Evolutionary conservation across 257 asterid genomes (phyloP), one percentile per base, ranked within the genome.

Genomic region (Ilex asprella): DNA sequence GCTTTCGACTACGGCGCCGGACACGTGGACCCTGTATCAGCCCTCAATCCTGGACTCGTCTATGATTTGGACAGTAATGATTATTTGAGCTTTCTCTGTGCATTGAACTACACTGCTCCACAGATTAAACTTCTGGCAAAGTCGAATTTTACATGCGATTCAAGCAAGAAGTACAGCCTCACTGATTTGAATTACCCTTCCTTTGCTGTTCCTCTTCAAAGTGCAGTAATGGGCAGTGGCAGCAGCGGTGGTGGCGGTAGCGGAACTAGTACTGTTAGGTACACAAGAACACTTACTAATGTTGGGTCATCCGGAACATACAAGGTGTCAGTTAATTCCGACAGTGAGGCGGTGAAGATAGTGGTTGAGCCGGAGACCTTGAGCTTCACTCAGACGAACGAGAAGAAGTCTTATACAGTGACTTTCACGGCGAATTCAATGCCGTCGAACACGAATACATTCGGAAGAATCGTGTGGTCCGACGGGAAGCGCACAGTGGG

Each of bases 161-260:
- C 78, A 15, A 68, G 69, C 14, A 85, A 80, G 58, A 70, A 46
- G 7, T 82, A 79, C 83, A 85, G 87, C 50, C 76, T 86, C 46
- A 78, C 78, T 32, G 79, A 92, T 82, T 80, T 92, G 50, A 92
- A 92, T 47, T 92, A 92, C 89, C 99, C 96, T 53, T 92, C 97
- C 0, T 89, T 92, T 65, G 85, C 96, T 0, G 80, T 93, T 2
- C 16, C 81, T 6, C 74, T 81, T 5, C 69, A 64, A 14, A 46
- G 15, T 10, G 64, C 83, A 2, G 66, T 66, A 53, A 61, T 62
- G 32, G 64, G 75, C 31, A 68, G 77, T 0, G 59, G 66, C n/a
- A 62, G 75, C 31, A 65, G 57, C 29, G 73, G 64, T 5, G 72
- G 73, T 12, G 67, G 61, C 3, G 59, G 66, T 30, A 59, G 73